These are phyloP conservation scores for Stenocarpella maydis DNA, from an alignment of 2,329 filamentous ascomycete genomes.

Conservation along the genomic window DNA sequence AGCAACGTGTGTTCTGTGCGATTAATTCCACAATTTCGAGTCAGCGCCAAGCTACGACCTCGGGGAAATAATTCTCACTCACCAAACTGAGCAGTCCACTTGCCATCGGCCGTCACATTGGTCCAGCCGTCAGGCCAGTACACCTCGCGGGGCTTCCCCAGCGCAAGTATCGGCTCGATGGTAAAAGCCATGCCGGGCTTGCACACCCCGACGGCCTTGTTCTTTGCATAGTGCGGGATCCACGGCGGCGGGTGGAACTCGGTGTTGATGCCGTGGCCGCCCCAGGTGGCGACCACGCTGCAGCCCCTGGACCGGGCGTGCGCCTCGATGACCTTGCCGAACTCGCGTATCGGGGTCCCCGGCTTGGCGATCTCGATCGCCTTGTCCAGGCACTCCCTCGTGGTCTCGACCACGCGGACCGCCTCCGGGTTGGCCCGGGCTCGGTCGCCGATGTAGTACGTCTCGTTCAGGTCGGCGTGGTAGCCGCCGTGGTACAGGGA, in stretches of 20 bases:
- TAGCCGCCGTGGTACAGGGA: constrained; percentile 94
- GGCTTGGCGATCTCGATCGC: constrained; percentile 93
- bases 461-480: constrained; percentile 97
- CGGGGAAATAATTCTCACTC: constrained; percentile 44
- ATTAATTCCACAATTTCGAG: no score
- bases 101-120: constrained; percentile 89
- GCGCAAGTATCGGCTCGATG: constrained; percentile 98
- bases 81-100: constrained; percentile 92
- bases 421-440: constrained; percentile 84
- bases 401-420: constrained; percentile 88
- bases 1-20: constrained; percentile 78
- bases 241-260: constrained; percentile 95
- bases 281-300: constrained; percentile 94
- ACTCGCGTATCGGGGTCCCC: constrained; percentile 89
- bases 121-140: constrained; percentile 99
- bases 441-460: constrained; percentile 95
- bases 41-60: background rate
- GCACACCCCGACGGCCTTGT: constrained; percentile 93
- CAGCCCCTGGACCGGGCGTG: constrained; percentile 85
- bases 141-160: constrained; percentile 89
- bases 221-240: constrained; percentile 97
- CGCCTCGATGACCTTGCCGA: constrained; percentile 94
- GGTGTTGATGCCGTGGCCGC: constrained; percentile 92
- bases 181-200: constrained; percentile 99
- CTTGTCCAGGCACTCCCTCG: constrained; percentile 86